phyloP scores from a whole-genome alignment of 768 basidiomycete species.

The Agaricus sinodeliciosus region DNA sequence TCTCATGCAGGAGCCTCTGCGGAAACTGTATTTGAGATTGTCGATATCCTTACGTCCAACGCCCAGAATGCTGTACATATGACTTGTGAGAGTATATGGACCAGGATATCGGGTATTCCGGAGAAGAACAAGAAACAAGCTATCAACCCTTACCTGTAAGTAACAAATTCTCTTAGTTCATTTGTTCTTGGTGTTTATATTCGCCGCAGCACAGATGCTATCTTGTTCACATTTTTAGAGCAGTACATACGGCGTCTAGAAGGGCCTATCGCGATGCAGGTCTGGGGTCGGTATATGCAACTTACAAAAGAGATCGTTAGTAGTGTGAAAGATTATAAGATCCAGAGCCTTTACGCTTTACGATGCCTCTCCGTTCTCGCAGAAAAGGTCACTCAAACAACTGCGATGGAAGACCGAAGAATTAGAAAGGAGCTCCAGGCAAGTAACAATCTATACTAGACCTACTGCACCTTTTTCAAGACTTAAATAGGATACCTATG shows the following conservation, averaged over 20 bases:
- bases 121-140: slow-evolving; percentile 58
- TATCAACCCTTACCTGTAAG: slow-evolving; percentile 64
- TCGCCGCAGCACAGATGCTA: slow-evolving; percentile 53
- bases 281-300: slow-evolving; percentile 77
- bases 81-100: slow-evolving; percentile 76
- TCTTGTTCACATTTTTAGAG: slow-evolving; percentile 84
- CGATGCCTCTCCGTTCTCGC: slow-evolving; percentile 77
- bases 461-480: not conserved
- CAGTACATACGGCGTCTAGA: slow-evolving; percentile 79
- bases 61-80: slow-evolving; percentile 86
- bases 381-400: slow-evolving; percentile 82
- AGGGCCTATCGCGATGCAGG: slow-evolving; percentile 87
- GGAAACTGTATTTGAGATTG: slow-evolving; percentile 67
- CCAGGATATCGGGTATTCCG: slow-evolving; percentile 45
- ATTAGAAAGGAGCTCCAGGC: slow-evolving; percentile 88
- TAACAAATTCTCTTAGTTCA: slow-evolving; percentile 7
- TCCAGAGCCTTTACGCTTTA: slow-evolving; percentile 65
- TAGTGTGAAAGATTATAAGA: slow-evolving; percentile 59
- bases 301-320: slow-evolving; percentile 74
- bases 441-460: not conserved
- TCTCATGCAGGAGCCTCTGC: slow-evolving; percentile 33
- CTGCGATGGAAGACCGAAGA: slow-evolving; percentile 84
- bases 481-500: slow-evolving; percentile 62
- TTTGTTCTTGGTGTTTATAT: slow-evolving; percentile 2
- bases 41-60: slow-evolving; percentile 78